Evolutionary conservation across 495 filamentous ascomycete genomes (phyloP).

Genomic region (Trichoderma asperelloides): DNA sequence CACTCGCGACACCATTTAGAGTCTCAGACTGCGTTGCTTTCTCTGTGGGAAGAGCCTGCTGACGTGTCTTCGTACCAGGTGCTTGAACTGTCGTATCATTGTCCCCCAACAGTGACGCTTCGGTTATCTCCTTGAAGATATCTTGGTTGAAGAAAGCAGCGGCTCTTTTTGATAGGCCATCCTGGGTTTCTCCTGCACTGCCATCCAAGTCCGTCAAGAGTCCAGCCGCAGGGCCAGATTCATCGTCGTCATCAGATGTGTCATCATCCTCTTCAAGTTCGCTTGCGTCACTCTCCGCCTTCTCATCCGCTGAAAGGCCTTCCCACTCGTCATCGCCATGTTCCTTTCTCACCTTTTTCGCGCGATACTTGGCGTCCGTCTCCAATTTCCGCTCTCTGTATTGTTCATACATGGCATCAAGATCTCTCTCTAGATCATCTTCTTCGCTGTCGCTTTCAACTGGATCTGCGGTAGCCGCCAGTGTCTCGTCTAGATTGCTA

Average conservation of each 20-base stretch:
- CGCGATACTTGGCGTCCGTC: conserved; percentile 72
- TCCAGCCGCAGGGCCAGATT: conserved; percentile 22
- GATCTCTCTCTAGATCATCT: conserved; percentile 69
- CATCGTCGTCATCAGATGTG: conserved; percentile 42
- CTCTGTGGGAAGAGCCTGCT: background rate
- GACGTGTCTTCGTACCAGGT: background rate
- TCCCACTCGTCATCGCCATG: conserved; percentile 84
- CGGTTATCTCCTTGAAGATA: conserved; percentile 76
- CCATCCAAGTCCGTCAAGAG: conserved; percentile 46
- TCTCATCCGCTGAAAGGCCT: conserved; percentile 67
- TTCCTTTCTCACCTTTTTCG: conserved; percentile 78
- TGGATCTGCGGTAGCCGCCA: conserved; percentile 42
- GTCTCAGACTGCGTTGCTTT: background rate
- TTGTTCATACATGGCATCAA: conserved; percentile 77
- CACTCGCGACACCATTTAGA: conserved; percentile 15
- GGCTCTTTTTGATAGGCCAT: conserved; percentile 7
- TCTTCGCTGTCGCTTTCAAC: conserved; percentile 58
- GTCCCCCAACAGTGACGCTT: conserved; percentile 26
- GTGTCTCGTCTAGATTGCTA: conserved; percentile 48
- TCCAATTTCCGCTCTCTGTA: conserved; percentile 76
- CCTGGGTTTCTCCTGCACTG: background rate
- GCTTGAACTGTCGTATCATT: conserved; percentile 13
- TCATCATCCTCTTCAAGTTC: conserved; percentile 48
- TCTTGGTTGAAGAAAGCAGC: conserved; percentile 85
- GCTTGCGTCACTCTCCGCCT: conserved; percentile 46